Evolutionary conservation across 371 early-diverging fungal species (phyloP).

Genomic region (Mucor irregularis): DNA sequence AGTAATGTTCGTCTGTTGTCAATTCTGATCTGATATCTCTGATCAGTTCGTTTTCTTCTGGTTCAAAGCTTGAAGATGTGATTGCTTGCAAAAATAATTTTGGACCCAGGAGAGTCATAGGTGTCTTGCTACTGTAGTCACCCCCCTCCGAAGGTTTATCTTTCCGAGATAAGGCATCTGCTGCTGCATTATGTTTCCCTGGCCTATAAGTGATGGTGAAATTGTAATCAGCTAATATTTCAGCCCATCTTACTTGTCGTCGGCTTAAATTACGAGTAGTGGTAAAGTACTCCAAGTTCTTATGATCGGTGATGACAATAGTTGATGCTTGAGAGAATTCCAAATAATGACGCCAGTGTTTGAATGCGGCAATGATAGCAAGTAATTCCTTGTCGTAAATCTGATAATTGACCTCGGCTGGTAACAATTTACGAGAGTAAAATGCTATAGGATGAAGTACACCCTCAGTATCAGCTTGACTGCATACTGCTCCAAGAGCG

Average conservation of each 20-base stretch:
- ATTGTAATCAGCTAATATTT: conserved; percentile 32
- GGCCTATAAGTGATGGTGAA: conserved; percentile 38
- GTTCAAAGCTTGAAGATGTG: neutral
- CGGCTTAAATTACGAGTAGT: conserved; percentile 27
- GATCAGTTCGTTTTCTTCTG: neutral
- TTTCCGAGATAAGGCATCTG: conserved; percentile 50
- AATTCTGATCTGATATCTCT: neutral
- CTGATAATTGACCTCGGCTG: conserved; percentile 42
- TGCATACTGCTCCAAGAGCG: conserved; percentile 46
- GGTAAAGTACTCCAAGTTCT: conserved; percentile 43
- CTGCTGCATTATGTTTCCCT: conserved; percentile 34
- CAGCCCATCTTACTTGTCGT: conserved; percentile 40
- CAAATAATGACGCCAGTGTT: conserved; percentile 47
- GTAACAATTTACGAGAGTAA: conserved; percentile 28
- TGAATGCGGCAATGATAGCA: conserved; percentile 39
- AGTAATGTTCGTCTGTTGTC: too few species aligned
- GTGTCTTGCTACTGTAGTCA: neutral
- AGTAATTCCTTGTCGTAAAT: conserved; percentile 55
- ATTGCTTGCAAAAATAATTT: neutral
- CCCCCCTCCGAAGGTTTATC: neutral
- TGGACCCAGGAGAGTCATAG: neutral
- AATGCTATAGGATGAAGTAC: conserved; percentile 40
- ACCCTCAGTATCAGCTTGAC: conserved; percentile 30
- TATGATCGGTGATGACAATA: conserved; percentile 51
- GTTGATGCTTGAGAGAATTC: conserved; percentile 24